Percentiles rank a stretch among this genome's conserved stretches.
phyloP scores from a whole-genome alignment of 371 early-diverging fungal species.

The Rhizopus sp. region DNA sequence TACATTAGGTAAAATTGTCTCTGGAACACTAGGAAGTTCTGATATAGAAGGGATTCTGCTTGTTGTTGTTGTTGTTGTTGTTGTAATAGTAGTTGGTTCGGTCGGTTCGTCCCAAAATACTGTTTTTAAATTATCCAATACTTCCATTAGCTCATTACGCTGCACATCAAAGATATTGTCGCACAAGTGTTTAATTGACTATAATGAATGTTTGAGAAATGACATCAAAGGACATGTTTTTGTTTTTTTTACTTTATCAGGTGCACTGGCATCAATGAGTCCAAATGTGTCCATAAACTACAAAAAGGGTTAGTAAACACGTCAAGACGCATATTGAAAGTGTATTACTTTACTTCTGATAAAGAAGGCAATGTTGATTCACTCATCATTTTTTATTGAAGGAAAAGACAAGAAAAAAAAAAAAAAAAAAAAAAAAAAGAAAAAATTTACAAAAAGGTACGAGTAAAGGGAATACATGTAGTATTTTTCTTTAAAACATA shows the following conservation, averaged over 20 bases:
- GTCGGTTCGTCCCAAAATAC: slow-evolving; percentile 21
- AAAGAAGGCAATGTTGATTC: slow-evolving; percentile 7
- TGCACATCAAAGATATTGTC: slow-evolving; percentile 34
- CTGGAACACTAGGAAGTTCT: too few relatives aligned
- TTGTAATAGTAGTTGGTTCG: neutral
- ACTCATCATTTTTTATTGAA: neutral
- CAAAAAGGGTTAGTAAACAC: neutral
- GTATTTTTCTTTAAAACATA: too few relatives aligned
- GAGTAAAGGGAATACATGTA: neutral
- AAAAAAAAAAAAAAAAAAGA: slow-evolving; percentile 11
- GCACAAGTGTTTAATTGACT: slow-evolving; percentile 18
- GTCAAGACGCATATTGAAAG: neutral
- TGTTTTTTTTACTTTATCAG: neutral
- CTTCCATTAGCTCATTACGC: slow-evolving; percentile 25
- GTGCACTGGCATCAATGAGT: neutral
- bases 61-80: neutral
- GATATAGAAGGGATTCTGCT: neutral
- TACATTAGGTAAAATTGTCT: too few relatives aligned
- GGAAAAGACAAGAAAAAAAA: slow-evolving; percentile 4
- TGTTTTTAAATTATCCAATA: slow-evolving; percentile 17
- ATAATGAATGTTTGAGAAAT: neutral
- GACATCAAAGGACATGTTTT: neutral
- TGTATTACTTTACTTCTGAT: slow-evolving; percentile 14
- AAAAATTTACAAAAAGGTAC: neutral
- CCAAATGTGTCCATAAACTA: slow-evolving; percentile 11